These are phyloP conservation scores for Kwoniella mangroviensis DNA, from an alignment of 768 basidiomycete species.

Conservation along the genomic window DNA sequence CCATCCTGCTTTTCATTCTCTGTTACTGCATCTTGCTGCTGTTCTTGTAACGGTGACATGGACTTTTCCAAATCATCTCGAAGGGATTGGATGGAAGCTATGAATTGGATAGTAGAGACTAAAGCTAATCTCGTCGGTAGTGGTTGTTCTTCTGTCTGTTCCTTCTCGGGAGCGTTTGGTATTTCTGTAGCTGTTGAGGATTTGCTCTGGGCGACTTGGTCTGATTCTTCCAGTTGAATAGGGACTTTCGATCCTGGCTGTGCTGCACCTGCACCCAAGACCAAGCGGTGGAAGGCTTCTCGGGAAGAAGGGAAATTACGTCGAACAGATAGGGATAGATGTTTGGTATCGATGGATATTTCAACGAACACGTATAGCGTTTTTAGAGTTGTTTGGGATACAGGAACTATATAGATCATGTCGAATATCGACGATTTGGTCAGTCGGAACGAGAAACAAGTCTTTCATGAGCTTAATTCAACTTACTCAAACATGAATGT, in stretches of 20 bases:
- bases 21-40: constrained; percentile 5
- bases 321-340: constrained; percentile 81
- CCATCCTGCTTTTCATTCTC: constrained; percentile 30
- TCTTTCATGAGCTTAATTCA: too few relatives aligned
- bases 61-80: constrained; percentile 70
- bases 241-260: constrained; percentile 63
- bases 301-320: constrained; percentile 85
- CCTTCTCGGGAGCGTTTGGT: constrained; percentile 12
- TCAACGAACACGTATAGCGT: constrained; percentile 98
- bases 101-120: constrained; percentile 98
- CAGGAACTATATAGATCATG: constrained; percentile 70
- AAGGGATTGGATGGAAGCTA: constrained; percentile 83
- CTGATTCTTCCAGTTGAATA: constrained; percentile 49
- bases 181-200: background rate
- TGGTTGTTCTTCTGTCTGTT: constrained; percentile 17
- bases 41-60: constrained; percentile 37
- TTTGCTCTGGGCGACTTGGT: constrained; percentile 15
- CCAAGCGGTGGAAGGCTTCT: constrained; percentile 66
- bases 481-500: constrained; percentile 90
- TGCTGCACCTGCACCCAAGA: constrained; percentile 64
- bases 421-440: constrained; percentile 9
- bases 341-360: constrained; percentile 83
- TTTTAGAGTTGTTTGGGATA: constrained; percentile 89
- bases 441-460: background rate
- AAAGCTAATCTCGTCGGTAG: constrained; percentile 75